Base-by-base conservation (phyloP, 305 asterid species). In the Galium porrigens region DNA sequence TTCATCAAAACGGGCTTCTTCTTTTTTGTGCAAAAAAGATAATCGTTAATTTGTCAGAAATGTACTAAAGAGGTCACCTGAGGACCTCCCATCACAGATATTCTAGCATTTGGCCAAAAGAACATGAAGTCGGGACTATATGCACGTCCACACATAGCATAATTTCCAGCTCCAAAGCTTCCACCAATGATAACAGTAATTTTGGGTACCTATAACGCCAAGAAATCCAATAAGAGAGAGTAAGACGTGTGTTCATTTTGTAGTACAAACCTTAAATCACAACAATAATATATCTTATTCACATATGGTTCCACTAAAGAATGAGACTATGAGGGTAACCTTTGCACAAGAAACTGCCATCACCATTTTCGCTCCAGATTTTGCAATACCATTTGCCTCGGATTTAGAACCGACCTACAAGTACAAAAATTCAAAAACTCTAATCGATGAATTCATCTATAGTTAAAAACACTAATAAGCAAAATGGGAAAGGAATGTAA, bases 71-170 rank as follows among this genome's bases (percentile, higher is more conserved):
- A 53, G 39, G 27, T 49, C 83, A 89, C 99, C 96, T 92, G 99
- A 80, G 91, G 75, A 69, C 99, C 99, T 61, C 99, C 99, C 99
- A 92, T 92, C 20, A 92, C 96, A 63, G 95, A 89, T 81, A 92
- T 84, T 81, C 84, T 82, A 61, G 97, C 96, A 74, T 92, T 92
- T 48, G 99, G 99, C 99, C 99, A 92, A 56, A 85, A 82, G 84
- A 89, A 89, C 89, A 87, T 81, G 82, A 87, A 89, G 76, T 87
- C 72, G 34, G 99, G 99, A 78, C 84, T 86, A 82, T 85, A 87
- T 65, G 99, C 99, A 64, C 99, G 96, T 25, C 99, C 99, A 66
- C 99, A 92, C 99, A 92, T 92, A 61, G 99, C 99, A 61, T 89
- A 92, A 69, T 92, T 89, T 71, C 99, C 97, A 72, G 99, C 99